Percentiles rank a stretch among this genome's conserved stretches.
Evolutionary conservation across 768 basidiomycete species (phyloP).

Genomic region (Gymnopilus dilepis): DNA sequence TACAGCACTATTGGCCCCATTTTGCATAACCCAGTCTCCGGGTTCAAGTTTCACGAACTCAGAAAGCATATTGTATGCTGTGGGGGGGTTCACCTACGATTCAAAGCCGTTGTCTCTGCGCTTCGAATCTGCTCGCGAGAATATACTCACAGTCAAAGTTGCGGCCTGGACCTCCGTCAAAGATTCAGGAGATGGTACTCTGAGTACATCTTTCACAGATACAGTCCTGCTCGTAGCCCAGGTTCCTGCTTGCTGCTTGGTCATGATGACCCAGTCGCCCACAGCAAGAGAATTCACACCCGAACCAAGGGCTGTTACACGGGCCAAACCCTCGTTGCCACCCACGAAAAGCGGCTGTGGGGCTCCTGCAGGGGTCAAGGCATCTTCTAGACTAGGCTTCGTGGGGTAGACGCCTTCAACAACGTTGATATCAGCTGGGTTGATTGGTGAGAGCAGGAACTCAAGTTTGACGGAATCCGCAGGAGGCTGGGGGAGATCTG

Average conservation of each 20-base stretch:
- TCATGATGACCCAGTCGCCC: conserved; percentile 80
- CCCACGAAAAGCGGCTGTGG: conserved; percentile 57
- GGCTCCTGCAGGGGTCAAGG: conserved; percentile 37
- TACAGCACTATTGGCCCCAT: conserved; percentile 86
- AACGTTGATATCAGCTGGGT: conserved; percentile 83
- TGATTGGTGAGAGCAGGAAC: conserved; percentile 75
- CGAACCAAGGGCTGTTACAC: conserved; percentile 64
- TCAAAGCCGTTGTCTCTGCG: not conserved
- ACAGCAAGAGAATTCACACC: conserved; percentile 52
- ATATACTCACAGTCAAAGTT: conserved; percentile 66
- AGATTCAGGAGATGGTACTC: conserved; percentile 51
- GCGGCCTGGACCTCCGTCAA: conserved; percentile 72
- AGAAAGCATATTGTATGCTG: conserved; percentile 82
- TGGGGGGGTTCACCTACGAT: conserved; percentile 77
- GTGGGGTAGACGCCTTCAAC: conserved; percentile 84
- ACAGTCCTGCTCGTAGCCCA: conserved; percentile 70
- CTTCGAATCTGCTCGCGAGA: not conserved
- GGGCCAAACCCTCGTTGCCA: conserved; percentile 80
- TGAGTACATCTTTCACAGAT: conserved; percentile 58
- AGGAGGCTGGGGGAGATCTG: conserved; percentile 53
- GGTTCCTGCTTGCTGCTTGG: conserved; percentile 72
- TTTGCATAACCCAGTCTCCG: conserved; percentile 86
- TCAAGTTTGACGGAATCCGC: conserved; percentile 67
- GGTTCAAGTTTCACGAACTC: conserved; percentile 66
- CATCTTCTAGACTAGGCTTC: conserved; percentile 50